These are phyloP conservation scores for Blastobotrys ciferrii DNA, from an alignment of 1,139 yeast genomes.

Conservation along the genomic window DNA sequence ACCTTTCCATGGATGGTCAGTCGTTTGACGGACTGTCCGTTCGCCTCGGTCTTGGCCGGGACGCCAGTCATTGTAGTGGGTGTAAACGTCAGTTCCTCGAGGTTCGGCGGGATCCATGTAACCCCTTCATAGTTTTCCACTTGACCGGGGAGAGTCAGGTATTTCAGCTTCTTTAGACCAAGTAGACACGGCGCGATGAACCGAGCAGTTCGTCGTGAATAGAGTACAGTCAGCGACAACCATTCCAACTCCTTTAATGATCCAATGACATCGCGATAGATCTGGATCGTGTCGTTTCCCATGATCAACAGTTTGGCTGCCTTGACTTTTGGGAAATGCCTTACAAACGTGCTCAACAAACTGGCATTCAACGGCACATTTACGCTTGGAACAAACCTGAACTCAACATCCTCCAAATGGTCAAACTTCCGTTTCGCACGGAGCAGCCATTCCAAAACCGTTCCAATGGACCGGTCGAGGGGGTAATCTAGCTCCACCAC, in stretches of 20 bases:
- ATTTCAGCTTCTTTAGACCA: not conserved
- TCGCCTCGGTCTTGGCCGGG: not conserved
- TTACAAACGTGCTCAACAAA: not conserved
- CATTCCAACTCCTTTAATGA: not conserved
- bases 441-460: not conserved
- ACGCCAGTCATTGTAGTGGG: not conserved
- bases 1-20: not conserved
- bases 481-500: not conserved
- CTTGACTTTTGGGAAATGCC: not conserved
- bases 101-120: not conserved
- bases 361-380: not conserved
- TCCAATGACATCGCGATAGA: not conserved
- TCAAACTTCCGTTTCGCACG: not conserved
- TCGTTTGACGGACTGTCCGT: not conserved
- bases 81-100: not conserved
- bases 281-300: not conserved
- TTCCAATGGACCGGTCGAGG: not conserved
- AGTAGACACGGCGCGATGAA: not conserved
- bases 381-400: not conserved
- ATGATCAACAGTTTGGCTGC: not conserved
- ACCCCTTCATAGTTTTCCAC: not conserved
- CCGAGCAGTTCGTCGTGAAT: not conserved
- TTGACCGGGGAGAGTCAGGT: not conserved
- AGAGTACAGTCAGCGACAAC: not conserved
- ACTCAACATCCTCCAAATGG: not conserved